These are phyloP conservation scores for Ceratobasidium papillatum DNA, from an alignment of 1,284 basidiomycete species.

Conservation along the genomic window DNA sequence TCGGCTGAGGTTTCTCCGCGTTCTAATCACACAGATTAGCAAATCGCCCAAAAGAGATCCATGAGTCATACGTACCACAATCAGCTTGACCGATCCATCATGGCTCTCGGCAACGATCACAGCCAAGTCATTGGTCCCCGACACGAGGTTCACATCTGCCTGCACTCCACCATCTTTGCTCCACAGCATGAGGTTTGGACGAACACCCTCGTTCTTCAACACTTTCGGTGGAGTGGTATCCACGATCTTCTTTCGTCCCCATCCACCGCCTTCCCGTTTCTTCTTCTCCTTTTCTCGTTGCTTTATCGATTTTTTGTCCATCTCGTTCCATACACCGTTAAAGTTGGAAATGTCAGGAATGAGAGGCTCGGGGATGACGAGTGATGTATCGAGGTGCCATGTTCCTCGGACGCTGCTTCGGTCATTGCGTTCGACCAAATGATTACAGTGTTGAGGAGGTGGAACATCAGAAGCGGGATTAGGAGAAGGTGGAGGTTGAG, in stretches of 20 bases:
- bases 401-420: slow-evolving; percentile 12
- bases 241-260: slow-evolving; percentile 31
- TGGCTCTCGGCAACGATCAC: slow-evolving; percentile 29
- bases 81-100: slow-evolving; percentile 36
- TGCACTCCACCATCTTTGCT: slow-evolving; percentile 32
- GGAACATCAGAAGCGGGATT: background rate
- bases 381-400: slow-evolving; percentile 20
- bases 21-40: background rate
- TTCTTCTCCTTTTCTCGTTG: slow-evolving; percentile 27
- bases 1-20: background rate
- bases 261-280: slow-evolving; percentile 21
- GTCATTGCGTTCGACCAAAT: slow-evolving; percentile 4
- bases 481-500: background rate
- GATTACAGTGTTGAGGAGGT: slow-evolving; percentile 24
- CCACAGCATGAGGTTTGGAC: slow-evolving; percentile 24
- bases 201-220: slow-evolving; percentile 30
- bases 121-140: background rate
- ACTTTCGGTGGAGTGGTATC: slow-evolving; percentile 10
- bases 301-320: slow-evolving; percentile 36
- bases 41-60: background rate
- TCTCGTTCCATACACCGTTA: slow-evolving; percentile 38
- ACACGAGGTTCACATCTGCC: slow-evolving; percentile 18
- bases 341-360: slow-evolving; percentile 22
- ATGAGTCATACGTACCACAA: slow-evolving; percentile 2
- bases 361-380: slow-evolving; percentile 21